A percentile compares a stretch with the other conserved stretches of the same genome.
Evolutionary conservation across 139 green algal species (phyloP).

Genomic region (Coelastrella sp.): DNA sequence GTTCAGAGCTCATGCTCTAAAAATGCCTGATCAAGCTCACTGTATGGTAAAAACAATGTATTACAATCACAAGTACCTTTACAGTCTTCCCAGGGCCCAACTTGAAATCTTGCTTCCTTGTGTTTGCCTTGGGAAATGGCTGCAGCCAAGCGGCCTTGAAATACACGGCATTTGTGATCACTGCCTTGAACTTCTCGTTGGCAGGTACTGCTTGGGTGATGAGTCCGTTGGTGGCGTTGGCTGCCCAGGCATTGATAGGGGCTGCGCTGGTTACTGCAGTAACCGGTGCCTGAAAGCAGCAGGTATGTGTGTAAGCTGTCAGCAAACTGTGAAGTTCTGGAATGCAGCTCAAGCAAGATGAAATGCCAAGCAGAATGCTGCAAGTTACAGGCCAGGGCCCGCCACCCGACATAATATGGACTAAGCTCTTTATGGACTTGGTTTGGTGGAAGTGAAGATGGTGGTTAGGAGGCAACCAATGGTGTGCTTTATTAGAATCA

Average conservation of each 20-base stretch:
- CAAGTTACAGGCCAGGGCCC: too few relatives aligned
- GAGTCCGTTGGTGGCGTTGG: neutral
- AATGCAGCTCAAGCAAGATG: neutral
- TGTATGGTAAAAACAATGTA: too few relatives aligned
- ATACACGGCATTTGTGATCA: constrained; percentile 27
- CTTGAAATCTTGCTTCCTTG: neutral
- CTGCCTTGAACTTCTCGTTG: constrained; percentile 4
- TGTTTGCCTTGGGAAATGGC: neutral
- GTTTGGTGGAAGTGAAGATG: too few relatives aligned
- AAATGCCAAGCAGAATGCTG: too few relatives aligned
- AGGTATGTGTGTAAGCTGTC: neutral
- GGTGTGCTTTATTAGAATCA: too few relatives aligned
- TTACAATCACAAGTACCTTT: neutral
- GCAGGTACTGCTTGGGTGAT: constrained; percentile 12
- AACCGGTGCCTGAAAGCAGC: neutral
- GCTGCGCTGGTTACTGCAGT: neutral
- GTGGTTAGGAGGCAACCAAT: too few relatives aligned
- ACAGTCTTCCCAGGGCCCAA: neutral
- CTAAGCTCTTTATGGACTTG: too few relatives aligned
- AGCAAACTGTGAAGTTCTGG: neutral
- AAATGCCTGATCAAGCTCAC: too few relatives aligned
- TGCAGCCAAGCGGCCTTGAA: constrained; percentile 8
- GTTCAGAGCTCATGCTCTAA: too few relatives aligned
- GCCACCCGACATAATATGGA: too few relatives aligned
- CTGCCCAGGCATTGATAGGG: constrained; percentile 23